Evolutionary conservation across 441 rosid species (phyloP).

Genomic region (Kokia cookei): DNA sequence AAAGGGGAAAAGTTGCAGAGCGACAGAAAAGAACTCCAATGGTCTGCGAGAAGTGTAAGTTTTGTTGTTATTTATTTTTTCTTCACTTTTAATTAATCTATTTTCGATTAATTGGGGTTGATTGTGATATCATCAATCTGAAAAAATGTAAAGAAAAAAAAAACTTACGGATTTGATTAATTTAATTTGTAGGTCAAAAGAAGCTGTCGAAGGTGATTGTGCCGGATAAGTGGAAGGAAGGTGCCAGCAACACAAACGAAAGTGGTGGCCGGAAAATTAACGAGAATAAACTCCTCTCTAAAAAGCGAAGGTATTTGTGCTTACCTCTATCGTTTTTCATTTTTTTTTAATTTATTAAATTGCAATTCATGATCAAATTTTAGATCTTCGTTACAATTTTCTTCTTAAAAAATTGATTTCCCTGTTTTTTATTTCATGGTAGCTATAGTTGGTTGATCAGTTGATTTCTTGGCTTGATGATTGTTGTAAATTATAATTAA

Average conservation of each 20-base stretch:
- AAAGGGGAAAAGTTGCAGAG: constrained; percentile 2
- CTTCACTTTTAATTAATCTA: neutral
- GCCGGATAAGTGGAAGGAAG: constrained; percentile 98
- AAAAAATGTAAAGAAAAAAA: neutral
- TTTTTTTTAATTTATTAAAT: neutral
- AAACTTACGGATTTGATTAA: neutral
- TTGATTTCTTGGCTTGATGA: neutral
- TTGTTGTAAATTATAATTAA: neutral
- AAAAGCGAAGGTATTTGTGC: constrained; percentile 50
- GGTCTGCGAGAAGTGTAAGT: constrained; percentile 71
- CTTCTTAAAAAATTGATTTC: neutral
- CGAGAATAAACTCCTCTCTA: constrained; percentile 96
- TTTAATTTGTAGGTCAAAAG: constrained; percentile 58
- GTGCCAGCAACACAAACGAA: constrained; percentile 88
- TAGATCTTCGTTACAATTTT: neutral
- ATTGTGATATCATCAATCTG: neutral
- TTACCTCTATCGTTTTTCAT: neutral
- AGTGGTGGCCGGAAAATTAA: constrained; percentile 95
- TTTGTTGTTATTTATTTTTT: neutral
- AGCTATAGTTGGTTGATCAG: neutral
- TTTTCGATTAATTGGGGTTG: neutral
- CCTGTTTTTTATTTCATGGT: neutral
- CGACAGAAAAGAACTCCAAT: constrained; percentile 22
- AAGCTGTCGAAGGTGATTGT: constrained; percentile 91
- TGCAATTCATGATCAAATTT: neutral